Evolutionary conservation across 2,329 filamentous ascomycete genomes (phyloP).

Genomic region (Neurospora crassa): DNA sequence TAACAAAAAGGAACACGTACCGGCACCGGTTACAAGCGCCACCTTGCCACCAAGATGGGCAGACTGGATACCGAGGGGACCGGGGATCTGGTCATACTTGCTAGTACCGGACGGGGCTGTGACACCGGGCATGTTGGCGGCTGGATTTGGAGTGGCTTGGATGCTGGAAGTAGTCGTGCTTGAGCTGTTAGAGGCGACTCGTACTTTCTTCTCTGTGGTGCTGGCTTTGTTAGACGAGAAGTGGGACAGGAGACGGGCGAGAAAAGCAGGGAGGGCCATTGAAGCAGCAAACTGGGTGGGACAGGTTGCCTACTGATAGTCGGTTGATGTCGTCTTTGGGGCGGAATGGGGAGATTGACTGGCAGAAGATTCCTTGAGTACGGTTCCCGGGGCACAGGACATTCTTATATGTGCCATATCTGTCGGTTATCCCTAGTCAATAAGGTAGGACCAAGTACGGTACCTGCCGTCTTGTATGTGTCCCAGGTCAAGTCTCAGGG

Average conservation of each 20-base stretch:
- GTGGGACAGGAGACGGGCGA: slow-evolving; percentile 16
- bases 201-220: slow-evolving; percentile 8
- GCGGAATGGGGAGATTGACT: neutral
- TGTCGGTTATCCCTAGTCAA: neutral
- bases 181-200: slow-evolving; percentile 4
- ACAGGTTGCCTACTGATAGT: neutral
- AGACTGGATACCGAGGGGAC: slow-evolving; percentile 22
- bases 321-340: neutral
- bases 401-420: neutral
- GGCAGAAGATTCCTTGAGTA: neutral
- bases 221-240: slow-evolving; percentile 9
- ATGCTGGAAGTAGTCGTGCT: slow-evolving; percentile 4
- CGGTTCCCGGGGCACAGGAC: neutral
- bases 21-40: slow-evolving; percentile 23
- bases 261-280: slow-evolving; percentile 14
- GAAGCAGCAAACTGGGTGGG: neutral
- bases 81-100: slow-evolving; percentile 25
- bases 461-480: neutral
- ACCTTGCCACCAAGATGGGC: slow-evolving; percentile 18
- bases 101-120: slow-evolving; percentile 11
- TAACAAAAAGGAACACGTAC: slow-evolving; percentile 13
- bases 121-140: slow-evolving; percentile 16
- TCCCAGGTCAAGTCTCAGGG: neutral
- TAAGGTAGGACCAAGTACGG: neutral
- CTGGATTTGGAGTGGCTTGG: slow-evolving; percentile 4